These are phyloP conservation scores for Eremothecium gossypii DNA, from an alignment of 1,139 yeast species.

Conservation along the genomic window DNA sequence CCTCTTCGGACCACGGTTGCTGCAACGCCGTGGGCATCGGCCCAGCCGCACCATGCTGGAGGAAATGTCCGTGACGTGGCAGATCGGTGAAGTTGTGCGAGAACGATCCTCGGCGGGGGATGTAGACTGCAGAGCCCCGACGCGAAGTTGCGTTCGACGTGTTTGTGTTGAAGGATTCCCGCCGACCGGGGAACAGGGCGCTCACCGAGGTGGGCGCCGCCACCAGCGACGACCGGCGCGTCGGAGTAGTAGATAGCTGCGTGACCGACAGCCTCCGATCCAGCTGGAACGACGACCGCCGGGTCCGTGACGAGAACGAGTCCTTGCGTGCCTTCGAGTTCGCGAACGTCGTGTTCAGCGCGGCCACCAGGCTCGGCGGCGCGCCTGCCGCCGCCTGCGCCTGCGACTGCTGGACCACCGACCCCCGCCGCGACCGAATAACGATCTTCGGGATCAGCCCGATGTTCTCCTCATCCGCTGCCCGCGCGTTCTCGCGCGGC, in stretches of 20 bases:
- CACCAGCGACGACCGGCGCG: constrained; percentile 26
- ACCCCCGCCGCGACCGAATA: constrained; percentile 29
- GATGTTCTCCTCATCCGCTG: constrained; percentile 23
- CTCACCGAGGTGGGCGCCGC: constrained; percentile 16
- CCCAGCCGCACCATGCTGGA: neutral
- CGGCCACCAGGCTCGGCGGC: constrained; percentile 12
- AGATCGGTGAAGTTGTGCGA: constrained; percentile 1
- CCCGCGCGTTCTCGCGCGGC: neutral
- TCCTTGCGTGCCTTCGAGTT: constrained; percentile 27
- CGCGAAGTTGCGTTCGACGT: constrained; percentile 7
- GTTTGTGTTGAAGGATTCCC: constrained; percentile 8
- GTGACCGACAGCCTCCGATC: constrained; percentile 1
- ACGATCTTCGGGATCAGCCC: constrained; percentile 30
- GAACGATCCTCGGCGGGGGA: constrained; percentile 11
- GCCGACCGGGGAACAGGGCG: constrained; percentile 4
- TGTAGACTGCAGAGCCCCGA: neutral
- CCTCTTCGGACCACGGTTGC: constrained; percentile 38
- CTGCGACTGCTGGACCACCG: constrained; percentile 14
- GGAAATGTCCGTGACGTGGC: constrained; percentile 5
- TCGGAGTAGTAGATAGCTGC: constrained; percentile 11
- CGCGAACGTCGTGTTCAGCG: constrained; percentile 18
- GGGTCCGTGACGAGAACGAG: constrained; percentile 25
- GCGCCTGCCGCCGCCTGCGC: constrained; percentile 7
- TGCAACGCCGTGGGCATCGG: neutral
- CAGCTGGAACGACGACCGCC: constrained; percentile 26